Base-by-base conservation (phyloP, 2,329 filamentous ascomycete species). In the Ophiognomonia clavigignenti-juglandacearum region DNA sequence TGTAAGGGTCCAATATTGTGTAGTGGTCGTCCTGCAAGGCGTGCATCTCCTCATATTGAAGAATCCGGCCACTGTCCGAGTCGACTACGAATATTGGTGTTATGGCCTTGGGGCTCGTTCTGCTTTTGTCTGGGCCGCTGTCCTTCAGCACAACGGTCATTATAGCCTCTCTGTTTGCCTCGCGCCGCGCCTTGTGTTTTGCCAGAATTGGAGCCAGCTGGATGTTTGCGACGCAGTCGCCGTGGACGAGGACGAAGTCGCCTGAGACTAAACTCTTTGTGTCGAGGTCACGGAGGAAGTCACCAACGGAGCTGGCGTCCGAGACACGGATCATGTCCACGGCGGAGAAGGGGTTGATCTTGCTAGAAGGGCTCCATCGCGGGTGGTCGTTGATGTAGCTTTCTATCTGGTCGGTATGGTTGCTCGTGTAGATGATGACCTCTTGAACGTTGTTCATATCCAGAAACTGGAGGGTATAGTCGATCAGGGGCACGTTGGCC, bases 391-490 rank as follows among this genome's bases (percentile, higher is more conserved):
- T 78, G 57, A 98, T 83, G 64, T 97, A 95, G 55, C 81, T 78
- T 69, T 97, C 91, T 46, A 98, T 80, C 63, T 90, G 82, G 50
- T 93, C 85, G 24, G 86, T 86, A 64, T 96, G 90, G 23, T 88
- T 83, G 51, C 89, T 88, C 58, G 86, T 92, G 70, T 96, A 97
- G 49, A 98, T 79, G 64, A 87, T 95, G 45, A 97, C 86, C 55
- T 96, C 88, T 57, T 93, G 83, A n/a, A 97, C 90, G 48, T 91
- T 90, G 49, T 93, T 90, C 77, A 92, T 92, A 54, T 90, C 90
- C 1, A 98, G 82, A 60, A 96, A 97, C 62, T 97, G 91, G 59
- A 97, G 83, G 4, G 92, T 97, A 65, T 98, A 97, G 67, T 98
- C 93, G 69, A 98, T 95, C 53, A 98, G 75, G 29, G 93, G 92